Percentiles rank a stretch among this genome's conserved stretches.
Evolutionary conservation across 345 rosid genomes (phyloP).

Genomic region (Dovyalis caffra): DNA sequence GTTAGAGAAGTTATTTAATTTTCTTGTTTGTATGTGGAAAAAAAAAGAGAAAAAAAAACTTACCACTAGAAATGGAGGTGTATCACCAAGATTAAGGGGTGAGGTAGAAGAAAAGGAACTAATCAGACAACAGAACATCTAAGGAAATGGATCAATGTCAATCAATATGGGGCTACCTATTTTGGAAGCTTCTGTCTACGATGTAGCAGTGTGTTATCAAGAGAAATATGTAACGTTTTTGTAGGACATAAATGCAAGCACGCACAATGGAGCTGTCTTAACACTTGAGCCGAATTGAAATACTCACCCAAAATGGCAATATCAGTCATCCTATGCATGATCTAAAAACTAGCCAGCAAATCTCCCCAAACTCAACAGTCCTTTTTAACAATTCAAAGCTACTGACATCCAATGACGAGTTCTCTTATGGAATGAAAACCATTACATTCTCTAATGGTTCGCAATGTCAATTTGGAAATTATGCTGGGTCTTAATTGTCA

Average conservation of each 20-base stretch:
- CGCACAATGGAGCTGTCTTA: too few relatives aligned
- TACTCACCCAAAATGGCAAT: background rate
- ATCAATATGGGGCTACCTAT: background rate
- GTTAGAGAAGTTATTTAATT: background rate
- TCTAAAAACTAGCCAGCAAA: too few relatives aligned
- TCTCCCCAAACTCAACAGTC: background rate
- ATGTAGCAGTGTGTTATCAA: background rate
- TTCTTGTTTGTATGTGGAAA: background rate
- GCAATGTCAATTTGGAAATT: background rate
- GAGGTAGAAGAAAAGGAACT: too few relatives aligned
- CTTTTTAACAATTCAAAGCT: background rate
- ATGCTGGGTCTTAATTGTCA: background rate
- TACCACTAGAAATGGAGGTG: background rate
- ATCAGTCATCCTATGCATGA: too few relatives aligned
- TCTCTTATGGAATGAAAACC: background rate
- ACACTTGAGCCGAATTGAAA: too few relatives aligned
- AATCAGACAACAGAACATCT: background rate
- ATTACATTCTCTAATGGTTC: too few relatives aligned
- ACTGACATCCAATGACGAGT: background rate
- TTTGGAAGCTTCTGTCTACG: background rate
- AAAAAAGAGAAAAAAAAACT: too few relatives aligned
- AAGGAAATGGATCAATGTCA: background rate
- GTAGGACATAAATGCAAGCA: too few relatives aligned
- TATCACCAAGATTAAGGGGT: background rate
- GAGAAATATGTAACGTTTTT: background rate